Evolutionary conservation across 2,329 filamentous ascomycete species (phyloP).

Genomic region (Xylariaceae sp.): DNA sequence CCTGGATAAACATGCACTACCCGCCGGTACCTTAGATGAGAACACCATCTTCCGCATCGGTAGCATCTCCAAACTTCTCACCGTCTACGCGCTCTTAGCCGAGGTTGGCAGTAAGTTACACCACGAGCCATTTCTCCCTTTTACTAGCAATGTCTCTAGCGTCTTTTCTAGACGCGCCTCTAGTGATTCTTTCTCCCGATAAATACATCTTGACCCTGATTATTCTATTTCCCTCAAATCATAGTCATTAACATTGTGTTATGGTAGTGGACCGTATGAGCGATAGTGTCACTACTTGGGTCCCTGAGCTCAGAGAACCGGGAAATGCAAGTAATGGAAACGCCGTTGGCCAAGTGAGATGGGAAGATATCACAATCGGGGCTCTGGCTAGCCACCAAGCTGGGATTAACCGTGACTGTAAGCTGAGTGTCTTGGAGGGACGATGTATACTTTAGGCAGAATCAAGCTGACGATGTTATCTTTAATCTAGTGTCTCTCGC

Average conservation of each 20-base stretch:
- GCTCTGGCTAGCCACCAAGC: constrained; percentile 1
- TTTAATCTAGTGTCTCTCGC: not conserved
- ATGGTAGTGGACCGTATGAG: not conserved
- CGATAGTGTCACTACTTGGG: not conserved
- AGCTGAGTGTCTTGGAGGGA: not conserved
- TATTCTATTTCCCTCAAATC: too few relatives aligned
- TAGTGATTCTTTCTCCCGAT: too few relatives aligned
- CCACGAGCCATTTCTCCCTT: not conserved
- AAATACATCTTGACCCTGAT: too few relatives aligned
- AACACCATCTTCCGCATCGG: constrained; percentile 8
- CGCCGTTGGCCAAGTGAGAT: not conserved
- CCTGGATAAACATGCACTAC: not conserved
- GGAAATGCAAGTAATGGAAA: not conserved
- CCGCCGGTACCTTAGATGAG: not conserved
- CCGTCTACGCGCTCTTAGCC: constrained; percentile 1
- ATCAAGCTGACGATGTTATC: too few relatives aligned
- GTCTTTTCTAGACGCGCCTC: too few relatives aligned
- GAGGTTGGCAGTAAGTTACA: not conserved
- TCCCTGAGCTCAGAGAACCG: not conserved
- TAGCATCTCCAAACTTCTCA: constrained; percentile 3
- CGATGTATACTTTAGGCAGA: too few relatives aligned
- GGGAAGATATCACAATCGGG: not conserved
- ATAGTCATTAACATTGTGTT: not conserved
- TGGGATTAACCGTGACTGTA: constrained; percentile 2
- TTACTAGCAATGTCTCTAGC: too few relatives aligned